These are phyloP conservation scores for Turritis glabra DNA, from an alignment of 345 rosid species.

Conservation along the genomic window DNA sequence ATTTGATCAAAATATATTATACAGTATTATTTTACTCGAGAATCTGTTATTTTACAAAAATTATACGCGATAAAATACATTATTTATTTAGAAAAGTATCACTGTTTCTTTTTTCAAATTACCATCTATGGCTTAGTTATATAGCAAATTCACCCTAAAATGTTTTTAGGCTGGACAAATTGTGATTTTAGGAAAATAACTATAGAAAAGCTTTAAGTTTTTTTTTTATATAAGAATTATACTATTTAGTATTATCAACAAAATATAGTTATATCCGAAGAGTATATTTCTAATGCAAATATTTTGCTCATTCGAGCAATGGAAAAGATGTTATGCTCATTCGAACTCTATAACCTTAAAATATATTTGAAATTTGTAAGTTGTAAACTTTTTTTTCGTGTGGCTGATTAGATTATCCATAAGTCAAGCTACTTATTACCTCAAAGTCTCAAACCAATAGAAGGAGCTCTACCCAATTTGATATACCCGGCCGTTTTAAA, in stretches of 20 bases:
- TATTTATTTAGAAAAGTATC: not conserved
- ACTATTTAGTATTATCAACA: not conserved
- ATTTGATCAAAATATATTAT: not conserved
- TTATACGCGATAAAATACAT: not conserved
- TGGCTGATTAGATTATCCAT: constrained; percentile 10
- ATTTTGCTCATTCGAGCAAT: constrained; percentile 4
- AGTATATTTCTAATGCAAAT: not conserved
- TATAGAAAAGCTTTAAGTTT: not conserved
- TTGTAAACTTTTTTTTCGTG: not conserved
- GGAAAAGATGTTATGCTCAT: not conserved
- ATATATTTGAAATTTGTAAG: not conserved
- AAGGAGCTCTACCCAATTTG: not conserved
- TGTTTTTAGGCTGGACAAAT: not conserved
- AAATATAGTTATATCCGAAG: too few relatives aligned
- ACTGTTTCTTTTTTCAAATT: not conserved
- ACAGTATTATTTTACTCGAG: too few relatives aligned
- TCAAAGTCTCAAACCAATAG: not conserved
- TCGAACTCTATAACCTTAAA: not conserved
- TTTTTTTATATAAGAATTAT: too few relatives aligned
- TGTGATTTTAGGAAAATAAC: not conserved
- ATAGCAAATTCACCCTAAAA: not conserved
- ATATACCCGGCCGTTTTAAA: not conserved
- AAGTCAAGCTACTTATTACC: not conserved
- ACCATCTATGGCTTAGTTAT: not conserved
- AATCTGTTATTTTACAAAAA: too few relatives aligned